Conservation (phyloP, 306 rosid genomes). For the Quercus aquifolioides region DNA sequence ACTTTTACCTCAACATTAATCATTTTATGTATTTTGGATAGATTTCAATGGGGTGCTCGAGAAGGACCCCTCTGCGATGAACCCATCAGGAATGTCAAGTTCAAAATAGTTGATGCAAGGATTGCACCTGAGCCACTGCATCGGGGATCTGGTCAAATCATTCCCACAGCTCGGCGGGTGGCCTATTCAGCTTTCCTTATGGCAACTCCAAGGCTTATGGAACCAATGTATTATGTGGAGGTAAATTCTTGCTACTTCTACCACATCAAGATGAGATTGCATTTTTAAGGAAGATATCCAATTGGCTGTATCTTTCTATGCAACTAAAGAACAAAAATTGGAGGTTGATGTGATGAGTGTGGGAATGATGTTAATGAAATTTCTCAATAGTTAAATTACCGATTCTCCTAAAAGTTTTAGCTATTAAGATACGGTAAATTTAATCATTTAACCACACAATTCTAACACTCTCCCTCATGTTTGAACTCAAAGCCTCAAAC, state of each 20-base stretch:
- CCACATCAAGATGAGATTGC: neutral
- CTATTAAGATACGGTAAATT: too few relatives aligned
- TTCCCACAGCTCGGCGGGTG: constrained; percentile 88
- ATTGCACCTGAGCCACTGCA: constrained; percentile 90
- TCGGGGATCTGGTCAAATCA: constrained; percentile 92
- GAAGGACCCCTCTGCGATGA: constrained; percentile 99
- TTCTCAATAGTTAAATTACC: too few relatives aligned
- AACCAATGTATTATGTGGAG: constrained; percentile 94
- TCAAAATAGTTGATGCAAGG: constrained; percentile 98
- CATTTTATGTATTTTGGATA: constrained; percentile 31
- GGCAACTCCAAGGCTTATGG: constrained; percentile 99
- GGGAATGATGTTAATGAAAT: neutral
- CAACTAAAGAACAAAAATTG: neutral
- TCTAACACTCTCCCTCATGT: too few relatives aligned
- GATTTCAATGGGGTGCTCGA: constrained; percentile 99
- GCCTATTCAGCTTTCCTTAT: constrained; percentile 94
- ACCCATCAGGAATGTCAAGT: constrained; percentile 93
- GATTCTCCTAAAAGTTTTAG: fast-evolving
- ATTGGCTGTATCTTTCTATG: constrained; percentile 2
- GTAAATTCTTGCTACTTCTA: constrained; percentile 33
- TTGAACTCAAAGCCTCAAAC: too few relatives aligned
- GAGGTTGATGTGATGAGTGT: neutral
- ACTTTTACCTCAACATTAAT: constrained; percentile 7
- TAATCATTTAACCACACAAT: too few relatives aligned
- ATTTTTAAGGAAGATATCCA: constrained; percentile 7